A percentile compares a stretch with the other conserved stretches of the same genome.
phyloP scores from a whole-genome alignment of 1,139 yeast species.

The Kodamaea sp. region DNA sequence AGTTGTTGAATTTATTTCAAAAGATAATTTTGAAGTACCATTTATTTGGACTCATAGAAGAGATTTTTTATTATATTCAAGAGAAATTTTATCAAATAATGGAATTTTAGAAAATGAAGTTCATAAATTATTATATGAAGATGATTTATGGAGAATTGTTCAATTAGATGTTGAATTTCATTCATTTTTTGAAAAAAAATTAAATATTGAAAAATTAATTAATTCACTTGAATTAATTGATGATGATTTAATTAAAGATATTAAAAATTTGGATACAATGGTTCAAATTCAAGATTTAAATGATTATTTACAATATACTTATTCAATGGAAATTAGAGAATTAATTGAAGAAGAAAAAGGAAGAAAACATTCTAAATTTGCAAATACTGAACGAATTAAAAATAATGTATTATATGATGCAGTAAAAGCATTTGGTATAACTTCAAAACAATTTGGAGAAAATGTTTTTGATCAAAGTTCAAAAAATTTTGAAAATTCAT shows the following conservation, averaged over 20 bases:
- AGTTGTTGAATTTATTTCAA: conserved; percentile 73
- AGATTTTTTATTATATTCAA: conserved; percentile 70
- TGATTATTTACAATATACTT: conserved; percentile 79
- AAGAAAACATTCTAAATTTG: conserved; percentile 69
- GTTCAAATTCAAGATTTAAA: conserved; percentile 85
- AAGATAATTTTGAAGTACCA: conserved; percentile 88
- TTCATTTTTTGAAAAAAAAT: conserved; percentile 73
- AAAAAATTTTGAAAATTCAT: conserved; percentile 43
- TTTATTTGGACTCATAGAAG: conserved; percentile 94
- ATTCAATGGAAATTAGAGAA: conserved; percentile 67
- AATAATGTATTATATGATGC: conserved; percentile 64
- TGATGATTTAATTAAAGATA: conserved; percentile 48
- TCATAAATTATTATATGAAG: conserved; percentile 62
- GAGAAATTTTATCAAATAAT: conserved; percentile 48
- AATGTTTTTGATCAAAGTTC: conserved; percentile 64
- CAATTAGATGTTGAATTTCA: conserved; percentile 87
- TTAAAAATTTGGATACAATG: conserved; percentile 57
- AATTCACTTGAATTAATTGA: conserved; percentile 56
- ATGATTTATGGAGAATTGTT: conserved; percentile 89
- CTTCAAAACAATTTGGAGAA: conserved; percentile 78
- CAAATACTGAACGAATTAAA: conserved; percentile 73
- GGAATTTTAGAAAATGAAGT: conserved; percentile 41
- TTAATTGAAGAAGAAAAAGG: conserved; percentile 23
- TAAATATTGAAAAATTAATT: conserved; percentile 57
- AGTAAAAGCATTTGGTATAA: conserved; percentile 71